Evolutionary conservation across 805 yeast genomes (phyloP), one percentile per base, ranked within the genome.

Genomic region (Metahyphopichia silvanorum): DNA sequence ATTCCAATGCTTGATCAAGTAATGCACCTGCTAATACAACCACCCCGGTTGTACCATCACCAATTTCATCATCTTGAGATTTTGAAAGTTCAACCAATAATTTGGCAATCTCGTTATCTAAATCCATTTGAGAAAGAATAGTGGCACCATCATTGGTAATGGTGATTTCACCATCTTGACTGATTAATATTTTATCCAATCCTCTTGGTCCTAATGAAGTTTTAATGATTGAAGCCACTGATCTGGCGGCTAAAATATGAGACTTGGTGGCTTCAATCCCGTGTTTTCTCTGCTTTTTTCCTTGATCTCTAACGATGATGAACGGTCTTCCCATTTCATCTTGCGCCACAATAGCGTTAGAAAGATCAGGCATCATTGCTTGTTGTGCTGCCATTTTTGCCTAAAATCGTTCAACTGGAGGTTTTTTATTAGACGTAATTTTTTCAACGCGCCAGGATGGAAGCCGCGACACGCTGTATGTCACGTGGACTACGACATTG

Each of bases 261-360:
- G 91, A 80, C 60, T 82, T 77, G 43, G 71, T 65, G 29, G 73
- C 73, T 44, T 67, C 73, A 29, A 61, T 40, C 9, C 73, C 73
- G 38, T 66, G 72, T 37, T 63, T 66, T 76, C 60, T 79, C 72
- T 40, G 97, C 88, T 57, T 93, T 87, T 60, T 57, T 22, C 77
- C 79, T 53, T 64, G 77, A 57, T 93, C 99, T 57, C 93, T 79
- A 33, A 93, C 99, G 57, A 93, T 93, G 55, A 93, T 91, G 58
- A 93, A 87, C 14, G 99, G 99, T 63, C 98, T 82, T 14, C 99
- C 99, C 89, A 85, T 86, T 63, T 93, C 99, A 60, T 93, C 99
- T 63, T 91, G 98, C 3, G 98, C 98, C 69, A 93, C 87, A 50
- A 93, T 88, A 63, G 98, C 98, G 54, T 94, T 93, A 47, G 98